Evolutionary conservation across 1,284 basidiomycete species (phyloP).

Genomic region (Lentinula novae-zelandiae): DNA sequence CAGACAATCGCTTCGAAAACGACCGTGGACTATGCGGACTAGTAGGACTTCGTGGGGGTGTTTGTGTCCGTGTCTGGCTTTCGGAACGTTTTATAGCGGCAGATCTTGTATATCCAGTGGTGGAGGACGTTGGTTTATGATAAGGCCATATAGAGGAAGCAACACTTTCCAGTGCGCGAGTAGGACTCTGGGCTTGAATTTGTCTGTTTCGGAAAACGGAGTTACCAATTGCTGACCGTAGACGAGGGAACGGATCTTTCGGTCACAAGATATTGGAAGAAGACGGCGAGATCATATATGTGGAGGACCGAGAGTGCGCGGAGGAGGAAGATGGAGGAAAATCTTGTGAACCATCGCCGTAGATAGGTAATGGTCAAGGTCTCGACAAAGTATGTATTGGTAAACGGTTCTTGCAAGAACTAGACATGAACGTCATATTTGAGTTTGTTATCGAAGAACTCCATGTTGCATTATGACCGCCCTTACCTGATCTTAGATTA

Average conservation of each 20-base stretch:
- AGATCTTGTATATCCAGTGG: neutral
- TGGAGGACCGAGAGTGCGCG: constrained; percentile 24
- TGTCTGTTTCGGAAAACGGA: constrained; percentile 26
- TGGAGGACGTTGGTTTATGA: constrained; percentile 19
- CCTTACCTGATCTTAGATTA: constrained; percentile 30
- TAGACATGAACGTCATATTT: constrained; percentile 8
- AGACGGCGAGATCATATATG: constrained; percentile 17
- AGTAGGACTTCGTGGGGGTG: constrained; percentile 53
- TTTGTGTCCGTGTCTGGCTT: constrained; percentile 25
- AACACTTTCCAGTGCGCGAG: constrained; percentile 28
- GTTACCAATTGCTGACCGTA: constrained; percentile 54
- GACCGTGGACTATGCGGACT: constrained; percentile 40
- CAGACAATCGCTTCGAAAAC: constrained; percentile 12
- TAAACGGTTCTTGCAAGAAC: neutral
- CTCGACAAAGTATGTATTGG: constrained; percentile 27
- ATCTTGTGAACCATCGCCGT: constrained; percentile 29
- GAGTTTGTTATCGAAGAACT: constrained; percentile 24
- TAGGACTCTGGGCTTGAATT: constrained; percentile 27
- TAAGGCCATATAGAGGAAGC: constrained; percentile 4
- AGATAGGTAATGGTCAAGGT: constrained; percentile 38
- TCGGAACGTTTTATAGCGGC: neutral
- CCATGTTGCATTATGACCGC: constrained; percentile 22
- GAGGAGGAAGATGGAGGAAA: constrained; percentile 16
- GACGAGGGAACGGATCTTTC: constrained; percentile 54
- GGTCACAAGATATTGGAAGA: constrained; percentile 28